A percentile compares a stretch with the other conserved stretches of the same genome.
Conservation (phyloP, 495 filamentous ascomycete species). For the Penicillium bialowiezense region DNA sequence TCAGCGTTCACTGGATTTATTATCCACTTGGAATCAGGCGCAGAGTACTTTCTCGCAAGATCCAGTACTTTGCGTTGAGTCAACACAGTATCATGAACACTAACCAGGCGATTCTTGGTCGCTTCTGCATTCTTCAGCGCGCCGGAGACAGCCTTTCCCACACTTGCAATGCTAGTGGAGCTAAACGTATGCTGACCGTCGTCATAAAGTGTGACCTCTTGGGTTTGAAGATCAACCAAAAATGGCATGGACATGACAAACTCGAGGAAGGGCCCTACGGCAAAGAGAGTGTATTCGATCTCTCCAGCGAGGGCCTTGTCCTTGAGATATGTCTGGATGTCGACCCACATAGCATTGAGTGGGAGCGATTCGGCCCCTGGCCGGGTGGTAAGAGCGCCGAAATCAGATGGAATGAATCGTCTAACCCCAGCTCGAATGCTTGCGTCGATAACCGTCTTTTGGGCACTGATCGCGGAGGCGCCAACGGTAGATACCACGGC, state of each 20-base stretch:
- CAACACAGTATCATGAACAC: neutral
- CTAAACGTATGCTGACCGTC: neutral
- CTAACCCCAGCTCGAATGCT: conserved; percentile 50
- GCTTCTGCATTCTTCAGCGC: neutral
- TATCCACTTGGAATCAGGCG: neutral
- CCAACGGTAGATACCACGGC: conserved; percentile 36
- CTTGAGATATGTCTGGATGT: neutral
- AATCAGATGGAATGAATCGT: conserved; percentile 54
- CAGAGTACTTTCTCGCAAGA: neutral
- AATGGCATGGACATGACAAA: conserved; percentile 4
- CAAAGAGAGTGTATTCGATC: neutral
- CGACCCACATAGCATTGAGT: neutral
- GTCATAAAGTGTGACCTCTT: neutral
- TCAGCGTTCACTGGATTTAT: neutral
- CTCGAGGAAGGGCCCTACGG: neutral
- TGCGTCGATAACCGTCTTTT: conserved; percentile 50
- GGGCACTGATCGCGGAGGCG: conserved; percentile 19
- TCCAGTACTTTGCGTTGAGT: neutral
- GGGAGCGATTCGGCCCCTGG: neutral
- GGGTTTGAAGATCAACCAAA: neutral
- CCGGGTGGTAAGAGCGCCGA: conserved; percentile 7
- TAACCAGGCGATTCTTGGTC: neutral
- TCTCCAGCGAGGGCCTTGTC: neutral
- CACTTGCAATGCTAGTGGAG: neutral
- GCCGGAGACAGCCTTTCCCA: neutral